A percentile compares a stretch with the other conserved stretches of the same genome.
phyloP scores from a whole-genome alignment of 305 asterid genomes.

The Solanum chacoense region DNA sequence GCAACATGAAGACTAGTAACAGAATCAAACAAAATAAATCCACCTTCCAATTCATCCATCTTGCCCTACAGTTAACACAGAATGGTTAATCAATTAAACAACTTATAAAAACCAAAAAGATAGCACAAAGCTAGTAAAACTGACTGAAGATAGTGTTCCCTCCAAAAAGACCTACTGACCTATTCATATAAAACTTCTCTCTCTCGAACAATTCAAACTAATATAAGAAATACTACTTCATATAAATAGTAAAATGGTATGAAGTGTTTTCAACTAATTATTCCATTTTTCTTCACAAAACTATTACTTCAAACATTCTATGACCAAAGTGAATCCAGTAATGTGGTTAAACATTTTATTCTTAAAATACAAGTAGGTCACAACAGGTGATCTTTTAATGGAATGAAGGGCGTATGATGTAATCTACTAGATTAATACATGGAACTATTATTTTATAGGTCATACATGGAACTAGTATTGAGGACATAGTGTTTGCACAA shows the following conservation, averaged over 20 bases:
- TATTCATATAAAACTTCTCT: background rate
- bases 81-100: background rate
- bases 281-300: background rate
- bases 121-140: background rate
- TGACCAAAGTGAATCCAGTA: background rate
- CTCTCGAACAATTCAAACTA: background rate
- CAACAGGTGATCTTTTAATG: background rate
- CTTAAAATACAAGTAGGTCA: background rate
- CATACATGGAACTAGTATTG: background rate
- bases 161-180: background rate
- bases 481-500: background rate
- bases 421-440: background rate
- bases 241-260: background rate
- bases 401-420: background rate
- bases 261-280: background rate
- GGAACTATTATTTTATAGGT: background rate
- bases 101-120: background rate
- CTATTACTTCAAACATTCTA: background rate
- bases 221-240: background rate
- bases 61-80: conserved; percentile 51
- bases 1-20: conserved; percentile 88
- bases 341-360: background rate
- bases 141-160: background rate
- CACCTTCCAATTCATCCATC: conserved; percentile 99
- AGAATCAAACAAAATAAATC: conserved; percentile 85